phyloP scores from a whole-genome alignment of 345 rosid species.

The Hirschfeldia incana region DNA sequence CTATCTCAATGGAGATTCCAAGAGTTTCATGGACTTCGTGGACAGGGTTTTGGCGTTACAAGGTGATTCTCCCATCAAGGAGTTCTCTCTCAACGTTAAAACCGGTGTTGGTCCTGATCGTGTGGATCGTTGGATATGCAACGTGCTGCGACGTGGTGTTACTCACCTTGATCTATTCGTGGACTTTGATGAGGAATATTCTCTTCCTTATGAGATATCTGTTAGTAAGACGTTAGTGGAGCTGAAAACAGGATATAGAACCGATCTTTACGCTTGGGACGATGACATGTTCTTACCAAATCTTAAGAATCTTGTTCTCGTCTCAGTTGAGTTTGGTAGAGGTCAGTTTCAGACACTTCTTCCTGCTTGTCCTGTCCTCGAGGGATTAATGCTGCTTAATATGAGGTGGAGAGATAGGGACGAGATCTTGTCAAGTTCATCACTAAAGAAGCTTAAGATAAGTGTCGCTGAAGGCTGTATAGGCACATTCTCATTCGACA shows the following conservation, averaged over 20 bases:
- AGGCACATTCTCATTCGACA: constrained; percentile 23
- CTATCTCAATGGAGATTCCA: neutral
- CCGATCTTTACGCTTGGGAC: constrained; percentile 24
- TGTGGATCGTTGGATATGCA: constrained; percentile 28
- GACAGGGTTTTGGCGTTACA: constrained; percentile 20
- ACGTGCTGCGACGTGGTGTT: constrained; percentile 26
- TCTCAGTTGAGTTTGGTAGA: constrained; percentile 15
- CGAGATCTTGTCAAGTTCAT: constrained; percentile 23
- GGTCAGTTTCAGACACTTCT: constrained; percentile 35
- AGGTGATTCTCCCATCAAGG: constrained; percentile 10
- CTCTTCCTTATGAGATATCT: constrained; percentile 25
- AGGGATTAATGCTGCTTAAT: constrained; percentile 3
- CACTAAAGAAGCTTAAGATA: constrained; percentile 20
- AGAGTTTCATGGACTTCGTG: constrained; percentile 20
- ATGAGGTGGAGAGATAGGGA: constrained; percentile 33
- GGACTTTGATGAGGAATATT: neutral
- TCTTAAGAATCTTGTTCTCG: constrained; percentile 20
- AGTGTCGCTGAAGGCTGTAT: neutral
- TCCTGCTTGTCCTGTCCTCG: constrained; percentile 31
- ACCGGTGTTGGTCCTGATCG: constrained; percentile 4
- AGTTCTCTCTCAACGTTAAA: constrained; percentile 14
- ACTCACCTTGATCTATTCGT: constrained; percentile 20
- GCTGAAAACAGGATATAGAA: neutral
- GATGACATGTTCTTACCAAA: constrained; percentile 18
- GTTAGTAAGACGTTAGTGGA: constrained; percentile 21